These are phyloP conservation scores for Phytophthora sojae DNA, from an alignment of 352 stramenopile species.

Conservation along the genomic window DNA sequence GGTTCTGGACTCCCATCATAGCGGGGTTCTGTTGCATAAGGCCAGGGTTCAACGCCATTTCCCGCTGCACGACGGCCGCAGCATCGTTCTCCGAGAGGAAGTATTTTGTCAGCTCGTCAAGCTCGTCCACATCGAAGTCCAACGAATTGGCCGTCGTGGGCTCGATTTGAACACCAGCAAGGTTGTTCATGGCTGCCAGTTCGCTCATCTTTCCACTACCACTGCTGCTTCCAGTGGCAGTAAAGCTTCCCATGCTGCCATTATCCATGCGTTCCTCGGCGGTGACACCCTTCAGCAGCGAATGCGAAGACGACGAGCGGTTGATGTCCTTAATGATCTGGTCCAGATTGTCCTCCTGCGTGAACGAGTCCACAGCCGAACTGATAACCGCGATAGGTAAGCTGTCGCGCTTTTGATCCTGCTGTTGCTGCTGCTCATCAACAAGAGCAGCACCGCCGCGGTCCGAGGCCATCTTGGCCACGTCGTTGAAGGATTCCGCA, in stretches of 20 bases:
- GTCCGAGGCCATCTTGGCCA: constrained; percentile 54
- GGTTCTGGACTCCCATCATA: constrained; percentile 16
- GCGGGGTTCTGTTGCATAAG: constrained; percentile 9
- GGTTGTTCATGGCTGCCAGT: constrained; percentile 13
- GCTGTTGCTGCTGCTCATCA: constrained; percentile 35
- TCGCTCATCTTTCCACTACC: constrained; percentile 34
- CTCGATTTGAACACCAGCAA: constrained; percentile 31
- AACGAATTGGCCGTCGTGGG: constrained; percentile 52
- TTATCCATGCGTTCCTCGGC: constrained; percentile 12
- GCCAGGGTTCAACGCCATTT: constrained; percentile 34
- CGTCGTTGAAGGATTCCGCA: constrained; percentile 58
- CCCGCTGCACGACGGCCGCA: constrained; percentile 38
- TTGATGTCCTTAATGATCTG: constrained; percentile 83
- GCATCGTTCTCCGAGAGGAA: constrained; percentile 68
- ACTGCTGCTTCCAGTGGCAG: constrained; percentile 40
- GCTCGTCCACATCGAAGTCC: constrained; percentile 76
- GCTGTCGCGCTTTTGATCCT: constrained; percentile 65
- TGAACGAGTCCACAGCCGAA: constrained; percentile 77
- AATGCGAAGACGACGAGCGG: constrained; percentile 51
- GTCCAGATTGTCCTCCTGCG: constrained; percentile 76
- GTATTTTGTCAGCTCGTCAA: constrained; percentile 80
- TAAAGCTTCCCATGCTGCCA: constrained; percentile 34
- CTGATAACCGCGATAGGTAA: constrained; percentile 74
- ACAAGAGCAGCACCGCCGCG: constrained; percentile 14
- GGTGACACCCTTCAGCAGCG: constrained; percentile 46